These are phyloP conservation scores for Trichoderma parareesei DNA, from an alignment of 495 filamentous ascomycete genomes.

Conservation along the genomic window DNA sequence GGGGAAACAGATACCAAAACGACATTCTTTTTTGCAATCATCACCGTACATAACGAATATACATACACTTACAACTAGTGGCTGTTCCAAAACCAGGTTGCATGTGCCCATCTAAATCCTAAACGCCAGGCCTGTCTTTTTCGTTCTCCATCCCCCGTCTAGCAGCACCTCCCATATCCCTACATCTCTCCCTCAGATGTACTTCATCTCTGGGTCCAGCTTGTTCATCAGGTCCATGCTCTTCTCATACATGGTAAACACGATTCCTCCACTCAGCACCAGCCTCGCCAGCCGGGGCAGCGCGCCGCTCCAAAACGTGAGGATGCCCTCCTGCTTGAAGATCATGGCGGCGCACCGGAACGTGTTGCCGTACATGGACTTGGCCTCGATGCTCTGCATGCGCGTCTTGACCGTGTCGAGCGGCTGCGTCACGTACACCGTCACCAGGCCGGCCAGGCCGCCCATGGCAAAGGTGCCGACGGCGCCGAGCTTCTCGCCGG, in stretches of 20 bases:
- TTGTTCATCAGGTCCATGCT: slow-evolving; percentile 79
- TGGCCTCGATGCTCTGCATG: slow-evolving; percentile 95
- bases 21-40: not conserved
- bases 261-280: slow-evolving; percentile 88
- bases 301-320: slow-evolving; percentile 92
- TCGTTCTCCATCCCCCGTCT: not conserved
- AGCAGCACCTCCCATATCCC: not conserved
- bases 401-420: slow-evolving; percentile 94
- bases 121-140: slow-evolving; percentile 10
- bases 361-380: slow-evolving; percentile 76
- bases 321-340: slow-evolving; percentile 77
- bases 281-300: slow-evolving; percentile 75
- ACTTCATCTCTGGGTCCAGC: slow-evolving; percentile 75
- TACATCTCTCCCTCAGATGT: slow-evolving; percentile 48
- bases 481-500: slow-evolving; percentile 91
- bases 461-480: slow-evolving; percentile 86
- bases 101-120: slow-evolving; percentile 6
- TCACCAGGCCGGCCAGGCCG: slow-evolving; percentile 82
- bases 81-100: not conserved
- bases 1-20: not conserved
- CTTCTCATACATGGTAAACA: slow-evolving; percentile 99
- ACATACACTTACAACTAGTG: slow-evolving; percentile 1
- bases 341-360: slow-evolving; percentile 77
- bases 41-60: slow-evolving; percentile 7
- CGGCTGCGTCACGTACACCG: slow-evolving; percentile 86